These are phyloP conservation scores for Sophora flavescens DNA, from an alignment of 306 rosid genomes.

Conservation along the genomic window DNA sequence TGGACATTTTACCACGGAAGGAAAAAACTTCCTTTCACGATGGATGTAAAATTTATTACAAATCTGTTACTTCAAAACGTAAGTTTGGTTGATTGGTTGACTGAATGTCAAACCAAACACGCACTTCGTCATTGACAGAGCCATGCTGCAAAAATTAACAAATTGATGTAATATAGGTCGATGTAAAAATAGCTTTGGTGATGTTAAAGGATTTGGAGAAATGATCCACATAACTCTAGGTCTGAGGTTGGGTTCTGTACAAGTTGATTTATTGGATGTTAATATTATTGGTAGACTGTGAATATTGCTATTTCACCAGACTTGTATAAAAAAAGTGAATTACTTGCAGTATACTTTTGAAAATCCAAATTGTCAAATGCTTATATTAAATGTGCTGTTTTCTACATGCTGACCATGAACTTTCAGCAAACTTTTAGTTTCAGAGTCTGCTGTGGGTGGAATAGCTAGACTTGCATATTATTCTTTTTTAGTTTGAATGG, in stretches of 20 bases:
- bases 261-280: slow-evolving; percentile 13
- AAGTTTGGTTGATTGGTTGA: too few species aligned
- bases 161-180: not conserved
- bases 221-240: slow-evolving; percentile 17
- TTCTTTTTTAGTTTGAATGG: slow-evolving; percentile 10
- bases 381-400: slow-evolving; percentile 1
- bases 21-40: too few species aligned
- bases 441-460: not conserved
- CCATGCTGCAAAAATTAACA: slow-evolving; percentile 1
- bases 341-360: slow-evolving; percentile 13
- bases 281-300: too few species aligned
- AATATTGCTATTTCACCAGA: not conserved
- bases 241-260: not conserved
- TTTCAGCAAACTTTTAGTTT: not conserved
- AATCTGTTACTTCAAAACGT: too few species aligned
- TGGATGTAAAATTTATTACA: too few species aligned
- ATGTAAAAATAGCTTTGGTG: slow-evolving; percentile 15
- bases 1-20: too few species aligned
- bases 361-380: not conserved
- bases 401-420: slow-evolving; percentile 18
- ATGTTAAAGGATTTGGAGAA: slow-evolving; percentile 24
- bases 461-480: not conserved
- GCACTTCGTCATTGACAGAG: slow-evolving; percentile 5
- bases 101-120: too few species aligned
- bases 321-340: not conserved